phyloP scores from a whole-genome alignment of 108 stramenopile species.

The Pseudonitzschia pungens region DNA sequence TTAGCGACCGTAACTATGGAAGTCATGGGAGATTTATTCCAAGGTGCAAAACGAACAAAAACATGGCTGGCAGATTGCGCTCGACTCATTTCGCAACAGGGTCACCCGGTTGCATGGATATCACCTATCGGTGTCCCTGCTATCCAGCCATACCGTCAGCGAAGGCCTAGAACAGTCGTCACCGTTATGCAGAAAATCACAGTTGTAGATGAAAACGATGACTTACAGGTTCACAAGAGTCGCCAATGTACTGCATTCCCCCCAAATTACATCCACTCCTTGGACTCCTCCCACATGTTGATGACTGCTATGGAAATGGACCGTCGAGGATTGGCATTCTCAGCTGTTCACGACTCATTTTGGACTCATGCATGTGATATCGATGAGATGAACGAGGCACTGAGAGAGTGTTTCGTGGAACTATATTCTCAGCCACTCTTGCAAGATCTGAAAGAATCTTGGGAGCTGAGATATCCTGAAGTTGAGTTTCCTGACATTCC shows the following conservation, averaged over 20 bases:
- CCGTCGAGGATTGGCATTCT: slow-evolving; percentile 85
- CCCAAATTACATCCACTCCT: slow-evolving; percentile 98
- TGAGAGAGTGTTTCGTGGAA: slow-evolving; percentile 93
- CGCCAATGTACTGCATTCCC: slow-evolving; percentile 97
- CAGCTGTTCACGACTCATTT: slow-evolving; percentile 99
- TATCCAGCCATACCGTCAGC: slow-evolving; percentile 95
- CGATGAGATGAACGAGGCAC: slow-evolving; percentile 91
- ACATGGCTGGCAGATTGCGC: slow-evolving; percentile 94
- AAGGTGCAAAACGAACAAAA: slow-evolving; percentile 93
- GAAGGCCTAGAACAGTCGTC: slow-evolving; percentile 67
- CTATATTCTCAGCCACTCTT: slow-evolving; percentile 93
- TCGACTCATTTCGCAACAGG: slow-evolving; percentile 77
- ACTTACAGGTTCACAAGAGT: slow-evolving; percentile 79
- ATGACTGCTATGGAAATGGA: slow-evolving; percentile 97
- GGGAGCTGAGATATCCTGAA: slow-evolving; percentile 92
- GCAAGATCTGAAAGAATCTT: slow-evolving; percentile 71
- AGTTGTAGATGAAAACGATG: slow-evolving; percentile 78
- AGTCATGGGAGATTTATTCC: slow-evolving; percentile 94
- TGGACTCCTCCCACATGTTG: slow-evolving; percentile 99
- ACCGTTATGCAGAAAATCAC: slow-evolving; percentile 90
- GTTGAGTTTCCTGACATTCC: slow-evolving; percentile 92
- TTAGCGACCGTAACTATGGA: slow-evolving; percentile 92
- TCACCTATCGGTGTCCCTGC: slow-evolving; percentile 98
- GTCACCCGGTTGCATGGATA: slow-evolving; percentile 97
- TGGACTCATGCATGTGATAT: slow-evolving; percentile 99